phyloP scores from a whole-genome alignment of 2,329 filamentous ascomycete genomes.

The Didymella exigua region DNA sequence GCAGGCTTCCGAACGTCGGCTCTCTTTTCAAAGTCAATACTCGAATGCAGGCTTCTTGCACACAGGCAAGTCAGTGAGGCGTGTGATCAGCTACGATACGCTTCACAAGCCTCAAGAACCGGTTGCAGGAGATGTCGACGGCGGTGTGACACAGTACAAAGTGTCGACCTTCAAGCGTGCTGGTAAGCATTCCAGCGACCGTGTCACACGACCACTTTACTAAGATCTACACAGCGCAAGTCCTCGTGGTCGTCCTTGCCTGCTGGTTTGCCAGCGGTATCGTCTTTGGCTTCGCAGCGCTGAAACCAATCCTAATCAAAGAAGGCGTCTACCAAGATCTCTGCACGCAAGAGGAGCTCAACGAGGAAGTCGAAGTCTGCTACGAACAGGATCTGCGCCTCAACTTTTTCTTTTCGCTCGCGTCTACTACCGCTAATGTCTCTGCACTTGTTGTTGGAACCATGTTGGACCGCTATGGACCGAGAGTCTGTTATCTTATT shows the following conservation, averaged over 20 bases:
- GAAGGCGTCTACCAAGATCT: conserved; percentile 47
- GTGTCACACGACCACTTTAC: conserved; percentile 8
- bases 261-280: conserved; percentile 51
- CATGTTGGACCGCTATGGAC: conserved; percentile 47
- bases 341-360: conserved; percentile 45
- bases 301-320: conserved; percentile 49
- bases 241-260: conserved; percentile 42
- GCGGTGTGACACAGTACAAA: conserved; percentile 57
- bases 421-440: conserved; percentile 48
- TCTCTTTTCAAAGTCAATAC: conserved; percentile 38
- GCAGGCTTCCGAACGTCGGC: conserved; percentile 35
- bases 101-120: conserved; percentile 49
- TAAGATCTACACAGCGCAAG: conserved; percentile 38
- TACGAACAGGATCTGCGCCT: conserved; percentile 48
- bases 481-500: conserved; percentile 39
- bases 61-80: conserved; percentile 43
- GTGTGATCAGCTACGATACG: conserved; percentile 57
- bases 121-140: conserved; percentile 46
- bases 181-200: conserved; percentile 29
- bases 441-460: conserved; percentile 46
- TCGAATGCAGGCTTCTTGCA: conserved; percentile 28
- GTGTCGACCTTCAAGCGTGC: conserved; percentile 48
- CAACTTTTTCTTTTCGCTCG: conserved; percentile 47
- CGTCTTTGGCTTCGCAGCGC: conserved; percentile 49
- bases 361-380: conserved; percentile 43